Evolutionary conservation across 2,329 filamentous ascomycete genomes (phyloP).

Genomic region (Dothideomycetidae sp.): DNA sequence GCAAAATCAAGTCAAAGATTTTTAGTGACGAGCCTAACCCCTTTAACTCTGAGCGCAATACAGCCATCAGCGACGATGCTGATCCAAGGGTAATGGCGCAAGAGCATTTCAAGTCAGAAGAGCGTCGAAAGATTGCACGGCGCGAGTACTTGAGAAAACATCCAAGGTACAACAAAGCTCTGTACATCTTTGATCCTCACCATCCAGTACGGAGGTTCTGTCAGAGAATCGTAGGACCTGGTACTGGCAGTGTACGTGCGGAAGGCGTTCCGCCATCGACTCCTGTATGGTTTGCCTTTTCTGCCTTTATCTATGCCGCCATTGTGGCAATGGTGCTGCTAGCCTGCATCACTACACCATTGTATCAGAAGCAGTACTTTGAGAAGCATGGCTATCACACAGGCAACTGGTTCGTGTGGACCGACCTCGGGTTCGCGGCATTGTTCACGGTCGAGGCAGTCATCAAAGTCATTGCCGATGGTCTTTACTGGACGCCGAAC

Average conservation of each 20-base stretch:
- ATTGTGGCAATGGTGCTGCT: slow-evolving; percentile 97
- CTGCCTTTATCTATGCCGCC: slow-evolving; percentile 80
- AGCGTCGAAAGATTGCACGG: slow-evolving; percentile 73
- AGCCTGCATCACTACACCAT: slow-evolving; percentile 82
- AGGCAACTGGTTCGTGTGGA: slow-evolving; percentile 88
- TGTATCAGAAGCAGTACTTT: slow-evolving; percentile 87
- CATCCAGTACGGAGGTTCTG: slow-evolving; percentile 71
- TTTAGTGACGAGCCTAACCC: slow-evolving; percentile 63
- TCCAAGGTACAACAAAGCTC: slow-evolving; percentile 80
- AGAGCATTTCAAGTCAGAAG: slow-evolving; percentile 72
- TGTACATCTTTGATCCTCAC: slow-evolving; percentile 70
- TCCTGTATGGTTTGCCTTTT: slow-evolving; percentile 82
- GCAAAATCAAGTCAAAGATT: slow-evolving; percentile 17
- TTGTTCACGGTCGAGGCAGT: slow-evolving; percentile 74
- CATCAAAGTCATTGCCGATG: slow-evolving; percentile 91
- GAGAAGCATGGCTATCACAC: slow-evolving; percentile 42
- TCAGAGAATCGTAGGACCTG: slow-evolving; percentile 80
- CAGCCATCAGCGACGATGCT: slow-evolving; percentile 54
- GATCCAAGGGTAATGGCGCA: slow-evolving; percentile 81
- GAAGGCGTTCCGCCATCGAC: slow-evolving; percentile 84
- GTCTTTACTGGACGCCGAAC: slow-evolving; percentile 91
- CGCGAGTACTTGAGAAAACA: slow-evolving; percentile 78
- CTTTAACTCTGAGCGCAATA: slow-evolving; percentile 74
- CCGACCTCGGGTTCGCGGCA: slow-evolving; percentile 75
- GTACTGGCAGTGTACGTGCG: slow-evolving; percentile 70